phyloP scores from a whole-genome alignment of 2,329 filamentous ascomycete species.

The Diaporthe amygdali region DNA sequence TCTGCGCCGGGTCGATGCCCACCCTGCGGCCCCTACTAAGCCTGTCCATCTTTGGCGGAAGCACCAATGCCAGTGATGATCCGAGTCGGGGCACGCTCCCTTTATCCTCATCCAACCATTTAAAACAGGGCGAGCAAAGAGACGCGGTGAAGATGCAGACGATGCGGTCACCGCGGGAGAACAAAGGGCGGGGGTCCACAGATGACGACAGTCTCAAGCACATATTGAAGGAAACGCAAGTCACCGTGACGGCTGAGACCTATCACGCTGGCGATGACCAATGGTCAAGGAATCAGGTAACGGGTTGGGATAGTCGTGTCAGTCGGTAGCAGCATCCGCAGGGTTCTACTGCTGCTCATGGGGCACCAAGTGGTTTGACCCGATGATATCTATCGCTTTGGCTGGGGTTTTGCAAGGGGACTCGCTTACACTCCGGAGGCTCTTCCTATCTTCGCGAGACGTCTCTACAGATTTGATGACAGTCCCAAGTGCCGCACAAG shows the following conservation, averaged over 20 bases:
- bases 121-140: neutral
- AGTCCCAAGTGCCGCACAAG: neutral
- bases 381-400: neutral
- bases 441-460: neutral
- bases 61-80: neutral
- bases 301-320: slow-evolving; percentile 29
- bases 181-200: slow-evolving; percentile 14
- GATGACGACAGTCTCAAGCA: slow-evolving; percentile 41
- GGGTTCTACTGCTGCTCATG: too few species aligned
- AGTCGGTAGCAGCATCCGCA: neutral
- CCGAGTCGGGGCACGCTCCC: neutral
- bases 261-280: slow-evolving; percentile 22
- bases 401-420: neutral
- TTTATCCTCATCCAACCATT: neutral
- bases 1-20: slow-evolving; percentile 52
- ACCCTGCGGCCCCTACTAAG: slow-evolving; percentile 49
- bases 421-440: too few species aligned
- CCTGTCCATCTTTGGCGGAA: slow-evolving; percentile 30
- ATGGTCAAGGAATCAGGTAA: slow-evolving; percentile 31
- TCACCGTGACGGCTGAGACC: slow-evolving; percentile 30
- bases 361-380: neutral
- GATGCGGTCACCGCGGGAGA: slow-evolving; percentile 3
- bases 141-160: neutral
- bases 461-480: too few species aligned
- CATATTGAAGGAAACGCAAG: slow-evolving; percentile 42